phyloP scores from a whole-genome alignment of 768 basidiomycete species.

The Steccherinum ochraceum region DNA sequence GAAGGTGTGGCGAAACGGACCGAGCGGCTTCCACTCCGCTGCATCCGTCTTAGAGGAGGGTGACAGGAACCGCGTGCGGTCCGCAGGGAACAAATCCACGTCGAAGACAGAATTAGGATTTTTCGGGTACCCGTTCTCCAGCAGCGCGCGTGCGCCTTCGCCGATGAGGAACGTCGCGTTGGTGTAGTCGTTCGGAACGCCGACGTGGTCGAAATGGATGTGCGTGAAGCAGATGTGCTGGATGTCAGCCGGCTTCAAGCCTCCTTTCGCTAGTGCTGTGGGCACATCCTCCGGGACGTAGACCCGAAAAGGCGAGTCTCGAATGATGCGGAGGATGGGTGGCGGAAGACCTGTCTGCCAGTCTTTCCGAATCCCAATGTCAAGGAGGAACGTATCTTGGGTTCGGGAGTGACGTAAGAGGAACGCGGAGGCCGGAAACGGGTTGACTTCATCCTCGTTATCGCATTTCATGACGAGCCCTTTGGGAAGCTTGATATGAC shows the following conservation, averaged over 20 bases:
- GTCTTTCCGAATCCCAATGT: constrained; percentile 41
- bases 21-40: constrained; percentile 21
- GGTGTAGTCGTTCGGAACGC: constrained; percentile 39
- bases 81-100: constrained; percentile 29
- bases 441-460: background rate
- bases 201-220: constrained; percentile 48
- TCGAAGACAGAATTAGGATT: constrained; percentile 27
- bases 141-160: constrained; percentile 26
- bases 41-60: constrained; percentile 20
- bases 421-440: constrained; percentile 44
- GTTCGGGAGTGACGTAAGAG: constrained; percentile 41
- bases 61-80: constrained; percentile 14
- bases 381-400: constrained; percentile 37
- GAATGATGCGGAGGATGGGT: constrained; percentile 21
- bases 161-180: constrained; percentile 44
- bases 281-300: constrained; percentile 24
- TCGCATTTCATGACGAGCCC: background rate
- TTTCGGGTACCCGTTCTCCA: constrained; percentile 36
- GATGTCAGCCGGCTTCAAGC: constrained; percentile 36
- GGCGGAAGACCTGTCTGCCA: background rate
- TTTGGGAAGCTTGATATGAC: constrained; percentile 29
- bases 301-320: constrained; percentile 4
- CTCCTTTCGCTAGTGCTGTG: constrained; percentile 47
- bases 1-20: constrained; percentile 42
- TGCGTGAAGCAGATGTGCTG: constrained; percentile 44